A percentile compares a stretch with the other conserved stretches of the same genome.
These are phyloP conservation scores for Cladophialophora carrionii DNA, from an alignment of 2,329 filamentous ascomycete species.

Conservation along the genomic window DNA sequence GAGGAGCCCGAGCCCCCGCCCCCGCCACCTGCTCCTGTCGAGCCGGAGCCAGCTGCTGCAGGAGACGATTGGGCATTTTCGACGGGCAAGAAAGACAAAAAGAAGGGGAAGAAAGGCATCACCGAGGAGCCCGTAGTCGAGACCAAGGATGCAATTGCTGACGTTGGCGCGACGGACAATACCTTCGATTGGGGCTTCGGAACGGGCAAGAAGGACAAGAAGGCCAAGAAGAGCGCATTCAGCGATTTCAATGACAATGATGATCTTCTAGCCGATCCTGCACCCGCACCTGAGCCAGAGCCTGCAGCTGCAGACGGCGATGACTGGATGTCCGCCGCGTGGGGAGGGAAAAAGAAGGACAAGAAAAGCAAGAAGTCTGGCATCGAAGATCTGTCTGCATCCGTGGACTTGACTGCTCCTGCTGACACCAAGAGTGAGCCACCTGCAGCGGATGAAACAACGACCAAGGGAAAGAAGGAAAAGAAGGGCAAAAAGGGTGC, in stretches of 20 bases:
- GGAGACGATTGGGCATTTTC: constrained; percentile 37
- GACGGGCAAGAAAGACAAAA: constrained; percentile 42
- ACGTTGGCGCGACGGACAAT: constrained; percentile 21
- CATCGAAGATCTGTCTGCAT: constrained; percentile 39
- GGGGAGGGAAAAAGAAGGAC: constrained; percentile 48
- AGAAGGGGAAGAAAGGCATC: constrained; percentile 40
- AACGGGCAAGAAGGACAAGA: constrained; percentile 50
- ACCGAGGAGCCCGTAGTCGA: constrained; percentile 31
- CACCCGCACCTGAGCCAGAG: constrained; percentile 40
- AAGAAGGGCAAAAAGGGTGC: constrained; percentile 38
- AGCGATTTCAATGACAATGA: constrained; percentile 37
- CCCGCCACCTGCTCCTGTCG: constrained; percentile 26
- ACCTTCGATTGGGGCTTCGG: constrained; percentile 37
- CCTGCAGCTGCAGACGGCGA: constrained; percentile 43
- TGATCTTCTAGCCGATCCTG: constrained; percentile 41
- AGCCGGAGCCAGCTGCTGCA: constrained; percentile 41
- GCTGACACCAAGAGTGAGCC: constrained; percentile 32
- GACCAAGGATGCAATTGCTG: constrained; percentile 24
- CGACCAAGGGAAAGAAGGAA: constrained; percentile 36
- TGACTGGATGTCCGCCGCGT: constrained; percentile 43
- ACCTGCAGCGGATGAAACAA: constrained; percentile 37
- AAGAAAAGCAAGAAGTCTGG: constrained; percentile 45
- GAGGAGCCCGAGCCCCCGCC: constrained; percentile 34
- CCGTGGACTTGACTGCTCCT: constrained; percentile 37
- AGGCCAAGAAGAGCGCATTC: constrained; percentile 44